Evolutionary conservation across 164 flowering plant genomes (phyloP), one percentile per base, ranked within the genome.

Genomic region (Vitis riparia): DNA sequence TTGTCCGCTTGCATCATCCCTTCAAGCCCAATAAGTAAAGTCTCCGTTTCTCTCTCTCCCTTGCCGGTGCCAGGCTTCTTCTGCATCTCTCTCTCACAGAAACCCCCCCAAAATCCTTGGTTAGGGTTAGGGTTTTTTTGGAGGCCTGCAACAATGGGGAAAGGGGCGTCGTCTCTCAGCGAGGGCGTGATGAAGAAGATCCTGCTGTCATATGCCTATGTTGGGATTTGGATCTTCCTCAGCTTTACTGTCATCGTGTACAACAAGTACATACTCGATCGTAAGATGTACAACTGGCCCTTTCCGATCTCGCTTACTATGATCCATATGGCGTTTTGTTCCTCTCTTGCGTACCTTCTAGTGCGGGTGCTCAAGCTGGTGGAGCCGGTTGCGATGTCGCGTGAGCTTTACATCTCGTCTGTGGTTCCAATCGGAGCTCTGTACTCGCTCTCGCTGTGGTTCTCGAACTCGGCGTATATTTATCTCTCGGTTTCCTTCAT

Each of bases 311-410:
- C 77, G 0, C 79, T 79, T 63, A 79, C 79, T 57, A 69, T 79
- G 71, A 75, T 78, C 78, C 81, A 78, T 63, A 78, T 78, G 81
- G 55, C 53, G 64, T 78, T 78, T 71, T 78, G 79, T 65, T 71
- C 81, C n/a, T 27, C 79, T 27, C 55, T 78, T 10, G 81, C 81
- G 9, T 78, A 44, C 73, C 57, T 78, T 57, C 70, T 78, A 60
- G 70, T 78, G 57, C 66, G 70, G 11, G 81, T 78, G 53, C 37
- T 75, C 73, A 75, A 72, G 53, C 27, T 78, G 64, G 81, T 75
- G 37, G 78, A 75, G 51, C 76, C 78, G 0, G 68, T 72, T 14
- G 52, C 81, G 65, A 75, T 78, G 76, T 64, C 78, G 8, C 32
- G 58, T 12, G 76, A 78, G 7, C 67, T 78, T n/a, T 78, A 71